These are phyloP conservation scores for Colletotrichum liaoningense DNA, from an alignment of 2,329 filamentous ascomycete species.

Conservation along the genomic window DNA sequence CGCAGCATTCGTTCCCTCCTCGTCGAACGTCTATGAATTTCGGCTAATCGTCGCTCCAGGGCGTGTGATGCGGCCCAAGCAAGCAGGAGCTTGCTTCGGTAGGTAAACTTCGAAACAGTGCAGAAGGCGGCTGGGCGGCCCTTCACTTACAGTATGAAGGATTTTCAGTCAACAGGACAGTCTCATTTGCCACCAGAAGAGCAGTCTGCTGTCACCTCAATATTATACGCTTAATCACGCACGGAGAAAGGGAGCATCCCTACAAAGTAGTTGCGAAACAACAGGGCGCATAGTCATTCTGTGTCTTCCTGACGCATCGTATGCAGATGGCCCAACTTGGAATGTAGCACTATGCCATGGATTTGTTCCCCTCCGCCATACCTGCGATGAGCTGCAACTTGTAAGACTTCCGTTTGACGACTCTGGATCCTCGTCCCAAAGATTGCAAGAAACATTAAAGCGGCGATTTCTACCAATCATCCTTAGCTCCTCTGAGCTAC, in stretches of 20 bases:
- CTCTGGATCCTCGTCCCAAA: conserved; percentile 2
- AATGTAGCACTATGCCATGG: neutral
- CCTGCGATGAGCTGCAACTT: conserved; percentile 23
- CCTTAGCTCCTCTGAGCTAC: neutral
- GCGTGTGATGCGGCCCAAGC: neutral
- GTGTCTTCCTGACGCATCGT: neutral
- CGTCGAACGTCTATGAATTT: neutral
- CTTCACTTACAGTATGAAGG: neutral
- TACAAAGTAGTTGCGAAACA: neutral
- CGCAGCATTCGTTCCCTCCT: neutral
- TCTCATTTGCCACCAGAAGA: neutral
- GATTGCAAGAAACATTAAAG: conserved; percentile 11
- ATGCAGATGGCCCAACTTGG: neutral
- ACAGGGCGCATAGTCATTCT: neutral
- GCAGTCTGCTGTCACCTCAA: neutral
- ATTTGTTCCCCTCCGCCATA: neutral
- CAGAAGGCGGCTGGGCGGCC: neutral
- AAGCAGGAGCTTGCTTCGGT: neutral
- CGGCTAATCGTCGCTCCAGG: neutral
- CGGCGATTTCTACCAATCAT: neutral
- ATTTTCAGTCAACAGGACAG: neutral
- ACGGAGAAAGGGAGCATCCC: neutral
- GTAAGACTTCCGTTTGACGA: conserved; percentile 28
- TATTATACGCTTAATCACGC: neutral
- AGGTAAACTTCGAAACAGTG: neutral